A percentile compares a stretch with the other conserved stretches of the same genome.
phyloP scores from a whole-genome alignment of 805 yeast species.

The Priceomyces castillae region DNA sequence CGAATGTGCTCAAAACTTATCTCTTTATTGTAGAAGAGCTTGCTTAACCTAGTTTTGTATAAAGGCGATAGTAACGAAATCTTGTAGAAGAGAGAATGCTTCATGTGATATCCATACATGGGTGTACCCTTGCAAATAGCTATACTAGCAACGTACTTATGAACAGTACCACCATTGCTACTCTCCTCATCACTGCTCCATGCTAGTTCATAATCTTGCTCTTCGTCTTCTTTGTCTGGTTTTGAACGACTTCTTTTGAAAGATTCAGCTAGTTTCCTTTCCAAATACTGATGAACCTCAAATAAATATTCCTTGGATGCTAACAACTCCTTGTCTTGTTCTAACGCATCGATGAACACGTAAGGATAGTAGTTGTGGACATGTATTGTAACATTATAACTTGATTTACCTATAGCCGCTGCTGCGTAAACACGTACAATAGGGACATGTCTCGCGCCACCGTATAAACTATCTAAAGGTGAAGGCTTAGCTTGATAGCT shows the following conservation, averaged over 20 bases:
- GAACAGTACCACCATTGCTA: slow-evolving; percentile 6
- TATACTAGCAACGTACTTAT: slow-evolving; percentile 52
- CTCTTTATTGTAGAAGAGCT: slow-evolving; percentile 34
- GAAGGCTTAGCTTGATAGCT: slow-evolving; percentile 61
- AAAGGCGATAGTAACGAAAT: slow-evolving; percentile 65
- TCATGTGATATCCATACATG: slow-evolving; percentile 78
- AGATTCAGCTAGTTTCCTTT: slow-evolving; percentile 39
- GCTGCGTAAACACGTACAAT: slow-evolving; percentile 76
- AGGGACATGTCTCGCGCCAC: slow-evolving; percentile 57
- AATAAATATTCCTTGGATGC: slow-evolving; percentile 32
- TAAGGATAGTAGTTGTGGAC: slow-evolving; percentile 87
- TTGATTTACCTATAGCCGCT: slow-evolving; percentile 51
- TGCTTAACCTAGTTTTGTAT: slow-evolving; percentile 51
- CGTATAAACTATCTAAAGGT: slow-evolving; percentile 46
- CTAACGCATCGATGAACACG: slow-evolving; percentile 61
- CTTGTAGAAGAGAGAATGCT: slow-evolving; percentile 64
- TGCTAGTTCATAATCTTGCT: slow-evolving; percentile 11
- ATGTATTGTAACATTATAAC: slow-evolving; percentile 49
- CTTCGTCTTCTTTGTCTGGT: slow-evolving; percentile 10
- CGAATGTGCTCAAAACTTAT: slow-evolving; percentile 5
- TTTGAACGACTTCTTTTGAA: slow-evolving; percentile 22
- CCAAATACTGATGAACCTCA: slow-evolving; percentile 43
- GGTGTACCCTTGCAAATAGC: slow-evolving; percentile 71
- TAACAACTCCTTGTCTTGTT: slow-evolving; percentile 19
- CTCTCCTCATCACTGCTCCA: slow-evolving; percentile 7